Conservation (phyloP, 1,284 basidiomycete genomes). For the Schizophyllum commune region DNA sequence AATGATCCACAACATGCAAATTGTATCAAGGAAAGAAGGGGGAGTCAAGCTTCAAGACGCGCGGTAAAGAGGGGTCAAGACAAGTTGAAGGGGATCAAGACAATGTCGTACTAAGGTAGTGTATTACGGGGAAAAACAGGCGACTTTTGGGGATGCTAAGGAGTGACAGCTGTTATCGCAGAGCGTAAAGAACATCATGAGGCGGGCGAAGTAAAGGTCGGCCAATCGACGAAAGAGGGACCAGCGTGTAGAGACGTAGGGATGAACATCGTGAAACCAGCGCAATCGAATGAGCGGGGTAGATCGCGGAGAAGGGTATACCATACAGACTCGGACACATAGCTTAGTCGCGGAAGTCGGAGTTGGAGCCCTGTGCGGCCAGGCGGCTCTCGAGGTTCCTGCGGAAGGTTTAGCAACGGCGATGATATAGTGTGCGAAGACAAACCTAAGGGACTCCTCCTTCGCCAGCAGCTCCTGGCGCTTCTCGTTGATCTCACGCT, state of each 20-base stretch:
- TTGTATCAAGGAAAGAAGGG: slow-evolving; percentile 16
- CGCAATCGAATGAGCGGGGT: slow-evolving; percentile 10
- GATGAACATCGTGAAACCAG: slow-evolving; percentile 13
- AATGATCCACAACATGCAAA: slow-evolving; percentile 8
- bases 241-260: too few species aligned
- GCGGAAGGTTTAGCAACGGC: slow-evolving; percentile 6
- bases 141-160: not conserved
- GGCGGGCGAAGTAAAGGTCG: too few species aligned
- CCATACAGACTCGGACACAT: not conserved
- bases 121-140: not conserved
- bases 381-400: slow-evolving; percentile 88
- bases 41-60: too few species aligned
- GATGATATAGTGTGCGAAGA: not conserved
- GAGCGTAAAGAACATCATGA: slow-evolving; percentile 7
- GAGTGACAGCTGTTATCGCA: not conserved
- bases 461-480: slow-evolving; percentile 93
- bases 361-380: slow-evolving; percentile 73
- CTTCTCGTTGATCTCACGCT: slow-evolving; percentile 98
- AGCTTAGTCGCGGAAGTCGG: slow-evolving; percentile 48
- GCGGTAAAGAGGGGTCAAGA: not conserved
- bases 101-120: not conserved
- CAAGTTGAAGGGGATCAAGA: not conserved
- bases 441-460: slow-evolving; percentile 79
- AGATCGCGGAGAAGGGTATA: slow-evolving; percentile 8
- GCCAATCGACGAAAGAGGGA: too few species aligned